A percentile compares a stretch with the other conserved stretches of the same genome.
phyloP scores from a whole-genome alignment of 768 basidiomycete species.

The Leccinum subgranulosum region DNA sequence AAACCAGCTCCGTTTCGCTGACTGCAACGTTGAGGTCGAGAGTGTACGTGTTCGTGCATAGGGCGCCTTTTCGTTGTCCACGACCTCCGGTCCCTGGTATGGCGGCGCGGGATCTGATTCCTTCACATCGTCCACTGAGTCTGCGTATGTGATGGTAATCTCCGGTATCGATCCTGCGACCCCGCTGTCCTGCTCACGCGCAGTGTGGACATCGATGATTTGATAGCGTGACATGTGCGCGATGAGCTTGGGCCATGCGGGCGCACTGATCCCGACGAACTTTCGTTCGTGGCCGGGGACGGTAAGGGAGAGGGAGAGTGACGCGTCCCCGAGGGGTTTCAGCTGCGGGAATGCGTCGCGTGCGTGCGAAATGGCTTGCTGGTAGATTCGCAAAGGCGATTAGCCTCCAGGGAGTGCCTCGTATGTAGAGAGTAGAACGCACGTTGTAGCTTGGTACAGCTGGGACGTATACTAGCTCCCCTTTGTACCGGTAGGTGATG shows the following conservation, averaged over 20 bases:
- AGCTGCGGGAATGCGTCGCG: constrained; percentile 49
- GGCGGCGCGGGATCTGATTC: constrained; percentile 34
- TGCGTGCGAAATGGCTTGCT: constrained; percentile 52
- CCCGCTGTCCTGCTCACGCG: neutral
- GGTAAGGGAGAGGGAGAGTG: constrained; percentile 44
- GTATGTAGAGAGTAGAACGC: constrained; percentile 9
- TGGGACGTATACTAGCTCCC: constrained; percentile 50
- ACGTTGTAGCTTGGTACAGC: constrained; percentile 44
- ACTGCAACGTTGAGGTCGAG: neutral
- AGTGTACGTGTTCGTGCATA: neutral
- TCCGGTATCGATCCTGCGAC: constrained; percentile 24
- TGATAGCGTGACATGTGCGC: constrained; percentile 43
- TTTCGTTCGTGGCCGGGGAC: constrained; percentile 31
- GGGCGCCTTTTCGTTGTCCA: constrained; percentile 17
- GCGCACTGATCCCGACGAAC: constrained; percentile 48
- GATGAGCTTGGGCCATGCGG: constrained; percentile 46
- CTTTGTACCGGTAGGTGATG: constrained; percentile 46
- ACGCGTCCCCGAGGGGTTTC: constrained; percentile 33
- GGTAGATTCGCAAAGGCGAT: neutral
- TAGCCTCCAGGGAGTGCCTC: neutral
- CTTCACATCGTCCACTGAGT: constrained; percentile 9
- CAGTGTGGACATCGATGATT: constrained; percentile 43
- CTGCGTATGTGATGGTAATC: constrained; percentile 24
- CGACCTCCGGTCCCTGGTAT: constrained; percentile 25
- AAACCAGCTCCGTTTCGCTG: constrained; percentile 12